Base-by-base conservation (phyloP, 441 rosid species). In the Mallotus japonicus region DNA sequence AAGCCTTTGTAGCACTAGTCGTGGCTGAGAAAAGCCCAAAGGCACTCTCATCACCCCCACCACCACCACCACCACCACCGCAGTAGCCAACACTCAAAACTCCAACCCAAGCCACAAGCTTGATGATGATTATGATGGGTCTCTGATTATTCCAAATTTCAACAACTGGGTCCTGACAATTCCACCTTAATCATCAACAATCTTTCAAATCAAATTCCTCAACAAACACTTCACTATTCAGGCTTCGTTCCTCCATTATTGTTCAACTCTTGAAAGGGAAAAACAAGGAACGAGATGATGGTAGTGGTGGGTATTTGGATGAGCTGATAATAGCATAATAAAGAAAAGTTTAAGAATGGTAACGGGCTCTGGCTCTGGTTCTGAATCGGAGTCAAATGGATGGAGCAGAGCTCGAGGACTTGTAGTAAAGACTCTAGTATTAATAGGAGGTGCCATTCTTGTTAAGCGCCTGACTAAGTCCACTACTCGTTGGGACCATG, bases 401-500 rank as follows among this genome's bases (percentile, higher is more conserved):
- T 87, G 97, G 97, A 81, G 91, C 80, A 83, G 85, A 67, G 94
- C 88, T 61, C 88, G 85, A 62, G 97, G 97, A 20, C 42, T 89
- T 46, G 84, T 86, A 44, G 75, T 87, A 66, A 92, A 90, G 89
- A 78, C 95, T 57, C 75, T 90, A 69, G 84, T 87, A 59, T 57
- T 94, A 6, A 83, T 90, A 5, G 99, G 96, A 20, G 97, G 97
- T 6, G 97, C 92, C 34, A 22, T 89, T 79, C 88, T 94, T 66
- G 86, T 92, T 50, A 92, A 87, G 77, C 84, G 92, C 13, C 89
- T 94, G 74, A 94, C 99, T 75, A 92, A 89, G 81, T 94, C 97
- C 62, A 86, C 95, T 17, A 89, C 99, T 22, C 93, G 97, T 68
- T 85, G 99, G 88, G 99, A 92, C 90, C 97, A 92, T 79, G 79